These are phyloP conservation scores for Phytopythium chamaehyphon DNA, from an alignment of 352 stramenopile species.

Conservation along the genomic window DNA sequence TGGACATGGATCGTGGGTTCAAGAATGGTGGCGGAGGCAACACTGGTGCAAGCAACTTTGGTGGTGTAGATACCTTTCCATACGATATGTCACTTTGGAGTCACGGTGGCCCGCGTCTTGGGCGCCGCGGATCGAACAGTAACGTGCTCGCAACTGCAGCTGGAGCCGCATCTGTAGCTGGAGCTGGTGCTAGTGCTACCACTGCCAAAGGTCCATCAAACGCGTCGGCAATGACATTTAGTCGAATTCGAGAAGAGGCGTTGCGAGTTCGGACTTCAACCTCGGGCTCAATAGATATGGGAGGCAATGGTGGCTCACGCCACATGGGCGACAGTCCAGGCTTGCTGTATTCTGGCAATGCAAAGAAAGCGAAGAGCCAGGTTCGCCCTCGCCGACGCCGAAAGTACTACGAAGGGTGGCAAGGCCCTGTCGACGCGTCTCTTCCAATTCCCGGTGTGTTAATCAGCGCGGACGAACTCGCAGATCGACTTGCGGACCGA, in stretches of 20 bases:
- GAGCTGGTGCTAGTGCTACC: not conserved
- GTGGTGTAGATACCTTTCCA: conserved; percentile 4
- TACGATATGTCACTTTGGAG: conserved; percentile 8
- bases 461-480: conserved; percentile 61
- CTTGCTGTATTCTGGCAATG: not conserved
- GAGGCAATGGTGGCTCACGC: not conserved
- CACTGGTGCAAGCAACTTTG: not conserved
- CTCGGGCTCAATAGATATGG: conserved; percentile 25
- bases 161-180: not conserved
- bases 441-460: conserved; percentile 68
- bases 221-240: conserved; percentile 10
- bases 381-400: conserved; percentile 21
- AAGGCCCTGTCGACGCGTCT: conserved; percentile 66
- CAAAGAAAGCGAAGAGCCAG: conserved; percentile 18
- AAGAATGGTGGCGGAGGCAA: conserved; percentile 1
- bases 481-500: conserved; percentile 49
- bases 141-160: not conserved
- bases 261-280: conserved; percentile 60
- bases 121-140: conserved; percentile 1
- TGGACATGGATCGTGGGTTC: conserved; percentile 1
- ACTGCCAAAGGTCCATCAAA: not conserved
- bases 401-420: conserved; percentile 66
- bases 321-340: conserved; percentile 3
- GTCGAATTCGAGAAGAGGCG: conserved; percentile 69
- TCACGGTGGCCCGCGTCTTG: not conserved